A percentile compares a stretch with the other conserved stretches of the same genome.
phyloP scores from a whole-genome alignment of 2,329 filamentous ascomycete genomes.

The Phaeomoniella chlamydospora region DNA sequence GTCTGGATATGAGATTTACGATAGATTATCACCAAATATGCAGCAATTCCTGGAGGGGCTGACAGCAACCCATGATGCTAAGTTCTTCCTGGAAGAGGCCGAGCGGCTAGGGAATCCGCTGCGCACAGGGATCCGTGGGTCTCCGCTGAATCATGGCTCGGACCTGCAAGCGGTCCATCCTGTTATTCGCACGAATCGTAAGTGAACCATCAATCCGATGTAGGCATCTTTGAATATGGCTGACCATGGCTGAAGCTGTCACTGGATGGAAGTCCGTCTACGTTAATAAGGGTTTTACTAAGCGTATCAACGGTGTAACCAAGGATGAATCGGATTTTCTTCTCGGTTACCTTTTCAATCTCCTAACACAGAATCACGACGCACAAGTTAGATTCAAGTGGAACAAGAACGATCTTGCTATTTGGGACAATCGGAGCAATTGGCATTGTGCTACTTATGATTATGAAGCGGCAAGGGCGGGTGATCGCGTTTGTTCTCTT shows the following conservation, averaged over 20 bases:
- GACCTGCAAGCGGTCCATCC: constrained; percentile 31
- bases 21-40: constrained; percentile 35
- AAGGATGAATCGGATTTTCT: constrained; percentile 11
- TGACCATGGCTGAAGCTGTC: constrained; percentile 6
- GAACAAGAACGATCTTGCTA: constrained; percentile 6
- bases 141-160: constrained; percentile 35
- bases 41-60: constrained; percentile 32
- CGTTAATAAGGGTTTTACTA: constrained; percentile 10
- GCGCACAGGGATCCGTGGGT: constrained; percentile 30
- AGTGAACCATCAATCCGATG: constrained; percentile 15
- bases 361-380: constrained; percentile 16
- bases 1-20: constrained; percentile 38
- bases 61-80: constrained; percentile 35
- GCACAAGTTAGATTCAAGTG: constrained; percentile 8
- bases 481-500: constrained; percentile 35
- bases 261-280: constrained; percentile 14
- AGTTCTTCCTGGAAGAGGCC: constrained; percentile 37
- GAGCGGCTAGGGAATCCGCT: constrained; percentile 28
- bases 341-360: constrained; percentile 18
- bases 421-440: constrained; percentile 1
- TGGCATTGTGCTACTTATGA: not conserved
- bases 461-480: constrained; percentile 29
- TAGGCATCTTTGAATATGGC: too few species aligned
- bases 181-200: constrained; percentile 37
- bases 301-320: constrained; percentile 12